Base-by-base conservation (phyloP, 768 basidiomycete genomes). In the Mycena capillaripes region DNA sequence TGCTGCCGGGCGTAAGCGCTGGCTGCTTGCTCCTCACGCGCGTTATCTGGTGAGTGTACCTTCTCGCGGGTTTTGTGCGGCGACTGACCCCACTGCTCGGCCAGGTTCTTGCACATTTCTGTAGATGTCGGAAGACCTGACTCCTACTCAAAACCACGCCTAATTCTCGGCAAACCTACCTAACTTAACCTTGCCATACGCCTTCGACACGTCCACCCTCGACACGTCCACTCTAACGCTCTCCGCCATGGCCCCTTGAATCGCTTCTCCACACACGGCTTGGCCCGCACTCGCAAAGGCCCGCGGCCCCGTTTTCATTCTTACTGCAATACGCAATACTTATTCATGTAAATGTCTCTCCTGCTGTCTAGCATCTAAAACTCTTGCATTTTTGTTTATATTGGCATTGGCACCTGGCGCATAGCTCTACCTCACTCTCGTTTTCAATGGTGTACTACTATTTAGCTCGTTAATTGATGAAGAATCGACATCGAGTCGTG, bases 1-100 rank as follows among this genome's bases (percentile, higher is more conserved):
- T 95, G 93, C 81, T 95, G 93, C 80, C 88, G 90, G 76, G 89
- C 86, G 84, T 93, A 79, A 82, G 75, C 65, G 62, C 74, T 76
- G 78, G 82, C 71, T 79, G 78, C 68, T 70, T 71, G 34, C 58
- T 57, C 56, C 48, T 32, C 58, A 57, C 58, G 38, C 53, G 46
- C 36, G 29, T 61, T 69, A n/a, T 32, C 53, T 50, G 58, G 70
- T 74, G 46, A 63, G 76, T 59, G 25, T 21, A 21, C 53, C 55
- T 72, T 44, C 27, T 44, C 61, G 56, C 27, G 10, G 40, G 34
- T 14, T 11, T n/a, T 4, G 7, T 25, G 23, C 48, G 25, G 48
- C 11, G 11, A 30, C 52, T 53, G 16, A 29, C 36, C 10, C 12
- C 46, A 29, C 19, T 1, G 7, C 25, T n/a, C n/a, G n/a, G 16